Evolutionary conservation across 768 basidiomycete genomes (phyloP).

Genomic region (Hypholoma fasciculare): DNA sequence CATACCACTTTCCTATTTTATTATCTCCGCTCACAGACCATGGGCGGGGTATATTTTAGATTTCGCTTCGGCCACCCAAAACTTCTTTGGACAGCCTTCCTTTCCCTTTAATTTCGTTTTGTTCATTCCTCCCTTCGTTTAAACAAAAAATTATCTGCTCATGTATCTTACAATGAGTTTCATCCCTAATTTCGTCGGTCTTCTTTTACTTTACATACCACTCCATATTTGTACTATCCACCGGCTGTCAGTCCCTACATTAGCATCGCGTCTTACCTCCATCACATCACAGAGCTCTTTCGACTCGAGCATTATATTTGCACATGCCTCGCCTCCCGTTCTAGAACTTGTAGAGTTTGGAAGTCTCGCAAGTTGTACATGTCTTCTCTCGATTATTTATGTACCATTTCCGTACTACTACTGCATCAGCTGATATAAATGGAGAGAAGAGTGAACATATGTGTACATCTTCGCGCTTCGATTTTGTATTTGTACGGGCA

Average conservation of each 20-base stretch:
- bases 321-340: background rate
- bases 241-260: background rate
- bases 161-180: constrained; percentile 1
- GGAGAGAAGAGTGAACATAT: constrained; percentile 4
- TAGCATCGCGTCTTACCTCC: background rate
- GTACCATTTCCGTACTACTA: constrained; percentile 7
- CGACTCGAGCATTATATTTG: background rate
- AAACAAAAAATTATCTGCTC: constrained; percentile 6
- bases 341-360: constrained; percentile 2
- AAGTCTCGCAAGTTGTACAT: constrained; percentile 8
- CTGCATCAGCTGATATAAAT: constrained; percentile 7
- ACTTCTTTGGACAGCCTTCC: constrained; percentile 8
- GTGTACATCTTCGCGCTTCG: constrained; percentile 5
- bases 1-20: constrained; percentile 9
- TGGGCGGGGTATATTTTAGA: constrained; percentile 2
- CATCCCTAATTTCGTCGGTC: background rate
- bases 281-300: background rate
- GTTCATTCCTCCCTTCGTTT: constrained; percentile 13
- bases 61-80: constrained; percentile 7
- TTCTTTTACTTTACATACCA: background rate
- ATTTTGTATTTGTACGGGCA: background rate
- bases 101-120: constrained; percentile 4
- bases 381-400: constrained; percentile 8
- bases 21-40: constrained; percentile 2
- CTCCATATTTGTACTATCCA: background rate